A percentile compares a stretch with the other conserved stretches of the same genome.
Conservation (phyloP, 108 stramenopile species). For the Skeletonema grethae region DNA sequence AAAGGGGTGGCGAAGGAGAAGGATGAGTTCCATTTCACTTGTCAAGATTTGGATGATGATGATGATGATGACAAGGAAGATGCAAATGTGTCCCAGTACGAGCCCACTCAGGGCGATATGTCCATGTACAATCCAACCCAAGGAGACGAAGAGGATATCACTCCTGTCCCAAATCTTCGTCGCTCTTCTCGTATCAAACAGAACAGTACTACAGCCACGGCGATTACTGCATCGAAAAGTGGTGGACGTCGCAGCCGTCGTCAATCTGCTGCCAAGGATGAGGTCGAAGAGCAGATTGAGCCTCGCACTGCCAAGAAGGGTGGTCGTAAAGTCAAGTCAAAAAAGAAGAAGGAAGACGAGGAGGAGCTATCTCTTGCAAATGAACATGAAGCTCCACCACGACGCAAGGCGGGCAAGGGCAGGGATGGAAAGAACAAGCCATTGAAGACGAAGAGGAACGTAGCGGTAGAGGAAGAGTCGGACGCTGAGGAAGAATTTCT, state of each 20-base stretch:
- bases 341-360: neutral
- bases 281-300: neutral
- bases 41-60: neutral
- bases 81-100: neutral
- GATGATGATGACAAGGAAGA: conserved; percentile 1
- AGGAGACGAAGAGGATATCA: neutral
- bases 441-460: neutral
- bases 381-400: neutral
- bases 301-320: neutral
- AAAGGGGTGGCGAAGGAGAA: neutral
- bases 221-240: neutral
- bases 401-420: neutral
- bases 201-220: neutral
- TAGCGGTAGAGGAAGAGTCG: neutral
- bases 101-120: neutral
- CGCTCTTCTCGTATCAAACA: neutral
- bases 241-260: neutral
- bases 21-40: conserved; percentile 1
- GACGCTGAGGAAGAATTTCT: neutral
- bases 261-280: conserved; percentile 1
- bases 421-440: neutral
- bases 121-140: conserved; percentile 1
- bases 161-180: neutral
- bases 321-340: neutral
- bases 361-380: neutral